Conservation (phyloP, 2,329 filamentous ascomycete species). For the Apiospora saccharicola region DNA sequence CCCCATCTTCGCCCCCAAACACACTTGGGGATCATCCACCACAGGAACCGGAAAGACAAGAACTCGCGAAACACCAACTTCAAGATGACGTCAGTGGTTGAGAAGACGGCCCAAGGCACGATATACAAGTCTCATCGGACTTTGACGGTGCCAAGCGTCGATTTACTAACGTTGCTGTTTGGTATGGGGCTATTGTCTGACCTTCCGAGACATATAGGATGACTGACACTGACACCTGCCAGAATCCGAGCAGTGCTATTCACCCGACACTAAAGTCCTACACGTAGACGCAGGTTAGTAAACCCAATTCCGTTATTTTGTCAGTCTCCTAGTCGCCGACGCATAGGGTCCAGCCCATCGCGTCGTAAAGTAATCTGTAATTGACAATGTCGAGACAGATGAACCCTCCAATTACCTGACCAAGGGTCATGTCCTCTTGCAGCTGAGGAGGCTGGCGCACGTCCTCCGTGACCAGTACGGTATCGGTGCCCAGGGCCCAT, state of each 20-base stretch:
- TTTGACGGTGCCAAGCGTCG: conserved; percentile 47
- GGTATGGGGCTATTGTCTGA: conserved; percentile 41
- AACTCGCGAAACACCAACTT: too few relatives aligned
- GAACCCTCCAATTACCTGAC: conserved; percentile 62
- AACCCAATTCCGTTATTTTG: too few relatives aligned
- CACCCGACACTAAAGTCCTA: conserved; percentile 57
- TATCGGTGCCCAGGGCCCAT: conserved; percentile 32
- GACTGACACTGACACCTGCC: conserved; percentile 9
- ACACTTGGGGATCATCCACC: not conserved
- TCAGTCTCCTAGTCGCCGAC: not conserved
- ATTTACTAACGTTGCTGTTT: conserved; percentile 53
- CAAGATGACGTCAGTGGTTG: conserved; percentile 40
- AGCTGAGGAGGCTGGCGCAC: conserved; percentile 61
- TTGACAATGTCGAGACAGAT: conserved; percentile 29
- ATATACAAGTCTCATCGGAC: conserved; percentile 47
- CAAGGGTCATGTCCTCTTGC: conserved; percentile 55
- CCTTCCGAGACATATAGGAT: not conserved
- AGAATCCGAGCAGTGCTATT: conserved; percentile 46
- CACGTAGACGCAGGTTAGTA: conserved; percentile 59
- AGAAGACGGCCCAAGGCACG: conserved; percentile 42
- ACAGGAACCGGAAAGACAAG: not conserved
- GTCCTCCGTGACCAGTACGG: conserved; percentile 53
- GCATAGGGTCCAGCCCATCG: not conserved
- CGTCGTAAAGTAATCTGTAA: not conserved
- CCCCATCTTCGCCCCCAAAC: not conserved